Conservation (phyloP, 2,329 filamentous ascomycete species). For the Fusarium graminum region DNA sequence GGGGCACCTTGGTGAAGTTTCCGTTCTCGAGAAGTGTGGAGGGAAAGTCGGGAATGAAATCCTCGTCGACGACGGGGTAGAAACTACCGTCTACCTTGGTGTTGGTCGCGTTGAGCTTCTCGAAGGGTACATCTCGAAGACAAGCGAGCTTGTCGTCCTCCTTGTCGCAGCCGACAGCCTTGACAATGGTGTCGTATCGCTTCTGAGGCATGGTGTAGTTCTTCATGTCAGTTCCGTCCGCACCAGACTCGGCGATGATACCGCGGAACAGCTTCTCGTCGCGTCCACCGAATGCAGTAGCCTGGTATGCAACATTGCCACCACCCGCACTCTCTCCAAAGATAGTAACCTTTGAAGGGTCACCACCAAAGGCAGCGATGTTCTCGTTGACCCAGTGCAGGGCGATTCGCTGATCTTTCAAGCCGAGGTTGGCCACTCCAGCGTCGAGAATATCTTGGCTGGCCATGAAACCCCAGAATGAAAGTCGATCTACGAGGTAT, state of each 20-base stretch:
- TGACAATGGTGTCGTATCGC: constrained; percentile 42
- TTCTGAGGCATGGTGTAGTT: constrained; percentile 26
- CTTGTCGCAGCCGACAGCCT: constrained; percentile 43
- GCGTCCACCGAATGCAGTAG: constrained; percentile 64
- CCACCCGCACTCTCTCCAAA: constrained; percentile 62
- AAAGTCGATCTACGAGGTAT: constrained; percentile 34
- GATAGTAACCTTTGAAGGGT: constrained; percentile 60
- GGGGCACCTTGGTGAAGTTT: constrained; percentile 72
- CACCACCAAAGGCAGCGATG: constrained; percentile 59
- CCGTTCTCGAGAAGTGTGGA: constrained; percentile 68
- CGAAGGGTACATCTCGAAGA: constrained; percentile 46
- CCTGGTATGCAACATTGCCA: constrained; percentile 62
- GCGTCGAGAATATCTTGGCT: constrained; percentile 56
- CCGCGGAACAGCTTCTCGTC: constrained; percentile 67
- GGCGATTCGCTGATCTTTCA: constrained; percentile 63
- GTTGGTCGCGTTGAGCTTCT: constrained; percentile 41
- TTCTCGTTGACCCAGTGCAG: constrained; percentile 65
- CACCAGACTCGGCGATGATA: constrained; percentile 65
- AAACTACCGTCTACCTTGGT: constrained; percentile 27
- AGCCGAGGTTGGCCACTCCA: constrained; percentile 59
- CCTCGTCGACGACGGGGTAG: constrained; percentile 51
- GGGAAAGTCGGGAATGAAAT: constrained; percentile 56
- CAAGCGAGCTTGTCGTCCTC: constrained; percentile 48
- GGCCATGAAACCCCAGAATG: constrained; percentile 62
- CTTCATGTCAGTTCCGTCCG: constrained; percentile 49